These are phyloP conservation scores for Suillus luteus DNA, from an alignment of 768 basidiomycete species.

Conservation along the genomic window DNA sequence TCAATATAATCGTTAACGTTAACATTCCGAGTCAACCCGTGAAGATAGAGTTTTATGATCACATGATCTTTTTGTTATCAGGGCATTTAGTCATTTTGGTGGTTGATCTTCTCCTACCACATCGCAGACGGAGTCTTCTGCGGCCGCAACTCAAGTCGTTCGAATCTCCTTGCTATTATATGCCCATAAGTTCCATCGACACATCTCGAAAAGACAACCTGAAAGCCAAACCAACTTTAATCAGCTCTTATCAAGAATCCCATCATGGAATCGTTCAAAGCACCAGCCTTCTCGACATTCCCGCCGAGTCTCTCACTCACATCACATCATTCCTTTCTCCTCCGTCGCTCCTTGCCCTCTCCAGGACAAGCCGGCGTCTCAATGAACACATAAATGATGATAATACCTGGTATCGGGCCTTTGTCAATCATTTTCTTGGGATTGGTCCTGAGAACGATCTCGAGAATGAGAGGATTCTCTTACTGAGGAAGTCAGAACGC, in stretches of 20 bases:
- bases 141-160: conserved; percentile 20
- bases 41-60: too few relatives aligned
- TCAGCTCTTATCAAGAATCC: conserved; percentile 27
- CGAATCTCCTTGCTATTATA: conserved; percentile 48
- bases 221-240: conserved; percentile 32
- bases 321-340: conserved; percentile 76
- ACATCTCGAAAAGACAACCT: conserved; percentile 39
- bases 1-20: too few relatives aligned
- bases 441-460: conserved; percentile 66
- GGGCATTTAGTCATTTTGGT: background rate
- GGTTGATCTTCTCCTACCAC: conserved; percentile 12
- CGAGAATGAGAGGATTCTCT: conserved; percentile 42
- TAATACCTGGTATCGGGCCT: conserved; percentile 78
- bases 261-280: conserved; percentile 53
- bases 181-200: conserved; percentile 60
- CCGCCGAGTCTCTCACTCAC: conserved; percentile 73
- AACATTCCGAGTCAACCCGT: too few relatives aligned
- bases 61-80: background rate
- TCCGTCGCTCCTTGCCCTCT: conserved; percentile 58
- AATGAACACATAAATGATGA: conserved; percentile 73
- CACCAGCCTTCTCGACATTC: conserved; percentile 47
- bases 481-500: conserved; percentile 56
- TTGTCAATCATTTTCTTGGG: conserved; percentile 65
- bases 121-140: conserved; percentile 27
- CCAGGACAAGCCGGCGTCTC: conserved; percentile 51